phyloP scores from a whole-genome alignment of 768 basidiomycete species.

The Leccinum subgranulosum region DNA sequence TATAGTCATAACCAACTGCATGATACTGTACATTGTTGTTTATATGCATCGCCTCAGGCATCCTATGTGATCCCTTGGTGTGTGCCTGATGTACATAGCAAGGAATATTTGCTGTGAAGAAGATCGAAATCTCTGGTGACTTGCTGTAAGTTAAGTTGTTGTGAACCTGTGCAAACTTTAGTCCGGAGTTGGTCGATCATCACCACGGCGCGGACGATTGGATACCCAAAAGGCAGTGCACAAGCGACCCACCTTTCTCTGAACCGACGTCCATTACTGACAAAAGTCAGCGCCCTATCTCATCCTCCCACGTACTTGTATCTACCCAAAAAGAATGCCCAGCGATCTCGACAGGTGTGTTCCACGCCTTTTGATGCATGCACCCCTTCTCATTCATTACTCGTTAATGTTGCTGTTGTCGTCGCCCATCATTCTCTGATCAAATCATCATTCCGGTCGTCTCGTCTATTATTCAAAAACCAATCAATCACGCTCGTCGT shows the following conservation, averaged over 20 bases:
- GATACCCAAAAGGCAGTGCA: conserved; percentile 22
- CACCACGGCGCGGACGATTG: conserved; percentile 14
- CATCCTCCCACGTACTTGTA: not conserved
- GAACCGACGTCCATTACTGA: not conserved
- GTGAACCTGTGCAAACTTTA: not conserved
- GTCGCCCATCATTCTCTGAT: conserved; percentile 26
- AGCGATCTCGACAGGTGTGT: conserved; percentile 58
- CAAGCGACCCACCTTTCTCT: conserved; percentile 17
- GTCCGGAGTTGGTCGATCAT: conserved; percentile 17
- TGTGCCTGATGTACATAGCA: conserved; percentile 27
- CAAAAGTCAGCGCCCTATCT: conserved; percentile 32
- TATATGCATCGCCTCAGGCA: conserved; percentile 19
- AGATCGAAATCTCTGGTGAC: conserved; percentile 6
- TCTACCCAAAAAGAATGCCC: conserved; percentile 37
- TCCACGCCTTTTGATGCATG: conserved; percentile 28
- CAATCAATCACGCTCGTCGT: conserved; percentile 14
- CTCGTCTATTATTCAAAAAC: not conserved
- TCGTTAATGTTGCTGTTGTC: conserved; percentile 4
- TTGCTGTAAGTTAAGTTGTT: conserved; percentile 7
- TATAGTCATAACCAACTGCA: conserved; percentile 30
- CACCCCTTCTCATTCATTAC: conserved; percentile 11
- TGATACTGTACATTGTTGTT: conserved; percentile 34
- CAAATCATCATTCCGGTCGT: conserved; percentile 14
- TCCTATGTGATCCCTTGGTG: conserved; percentile 8
- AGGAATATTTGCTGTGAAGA: conserved; percentile 8